Conservation (phyloP, 1,284 basidiomycete species). For the Pseudozyma tsukubaensis region DNA sequence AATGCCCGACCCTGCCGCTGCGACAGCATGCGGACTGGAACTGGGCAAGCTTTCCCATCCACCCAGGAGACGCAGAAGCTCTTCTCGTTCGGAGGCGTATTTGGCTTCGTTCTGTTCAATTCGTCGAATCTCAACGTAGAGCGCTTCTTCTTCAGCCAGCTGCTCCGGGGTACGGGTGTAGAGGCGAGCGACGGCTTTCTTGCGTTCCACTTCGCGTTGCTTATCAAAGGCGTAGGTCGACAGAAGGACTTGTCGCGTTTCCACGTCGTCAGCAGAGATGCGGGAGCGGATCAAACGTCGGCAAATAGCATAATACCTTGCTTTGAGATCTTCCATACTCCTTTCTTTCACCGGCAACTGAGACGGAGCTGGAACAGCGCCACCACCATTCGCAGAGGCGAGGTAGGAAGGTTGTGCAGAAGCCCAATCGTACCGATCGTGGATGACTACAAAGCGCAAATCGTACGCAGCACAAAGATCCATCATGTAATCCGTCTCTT, state of each 20-base stretch:
- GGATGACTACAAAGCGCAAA: conserved; percentile 87
- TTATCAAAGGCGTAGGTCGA: conserved; percentile 69
- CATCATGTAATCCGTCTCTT: conserved; percentile 95
- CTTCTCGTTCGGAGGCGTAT: conserved; percentile 90
- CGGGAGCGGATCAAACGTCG: conserved; percentile 85
- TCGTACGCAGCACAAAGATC: conserved; percentile 84
- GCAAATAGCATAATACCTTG: conserved; percentile 92
- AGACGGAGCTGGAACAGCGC: neutral
- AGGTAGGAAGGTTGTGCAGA: conserved; percentile 27
- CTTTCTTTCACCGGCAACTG: conserved; percentile 30
- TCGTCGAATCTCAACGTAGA: conserved; percentile 92
- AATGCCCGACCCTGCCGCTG: conserved; percentile 63
- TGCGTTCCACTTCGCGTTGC: conserved; percentile 90
- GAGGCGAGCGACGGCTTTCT: conserved; percentile 85
- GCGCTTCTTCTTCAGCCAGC: conserved; percentile 92
- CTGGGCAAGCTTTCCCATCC: conserved; percentile 68
- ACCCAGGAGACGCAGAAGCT: conserved; percentile 81
- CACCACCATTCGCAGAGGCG: neutral
- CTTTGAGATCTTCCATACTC: conserved; percentile 84
- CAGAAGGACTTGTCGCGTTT: conserved; percentile 61
- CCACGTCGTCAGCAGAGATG: conserved; percentile 64
- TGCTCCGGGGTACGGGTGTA: conserved; percentile 88
- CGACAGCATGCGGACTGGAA: conserved; percentile 52
- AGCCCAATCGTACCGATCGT: conserved; percentile 85
- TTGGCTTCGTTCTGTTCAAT: conserved; percentile 91